Conservation (phyloP, 192 early-diverging fungal genomes). For the Coemansia aciculifera region DNA sequence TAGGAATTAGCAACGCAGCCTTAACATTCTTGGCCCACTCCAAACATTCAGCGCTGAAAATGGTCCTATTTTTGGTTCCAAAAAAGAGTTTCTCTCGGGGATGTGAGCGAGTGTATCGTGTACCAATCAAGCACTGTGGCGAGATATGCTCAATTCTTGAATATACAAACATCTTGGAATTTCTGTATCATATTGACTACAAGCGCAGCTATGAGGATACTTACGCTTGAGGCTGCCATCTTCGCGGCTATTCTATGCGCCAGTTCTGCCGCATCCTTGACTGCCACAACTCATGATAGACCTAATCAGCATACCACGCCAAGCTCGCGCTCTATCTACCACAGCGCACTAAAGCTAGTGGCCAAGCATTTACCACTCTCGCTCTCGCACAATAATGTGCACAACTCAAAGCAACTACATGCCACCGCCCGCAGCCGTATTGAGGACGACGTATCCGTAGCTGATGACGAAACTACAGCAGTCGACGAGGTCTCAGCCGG, state of each 20-base stretch:
- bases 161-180: not conserved
- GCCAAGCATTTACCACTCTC: not conserved
- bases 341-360: not conserved
- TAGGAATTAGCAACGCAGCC: not conserved
- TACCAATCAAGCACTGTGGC: not conserved
- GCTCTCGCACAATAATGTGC: not conserved
- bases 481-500: conserved; percentile 21
- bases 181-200: not conserved
- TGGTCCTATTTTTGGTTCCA: not conserved
- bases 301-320: not conserved
- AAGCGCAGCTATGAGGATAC: not conserved
- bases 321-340: not conserved
- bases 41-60: not conserved
- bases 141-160: not conserved
- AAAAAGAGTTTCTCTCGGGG: not conserved
- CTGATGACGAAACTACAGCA: conserved; percentile 8
- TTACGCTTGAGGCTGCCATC: conserved; percentile 4
- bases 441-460: not conserved
- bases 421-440: conserved; percentile 15
- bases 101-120: not conserved
- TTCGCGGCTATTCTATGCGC: conserved; percentile 7
- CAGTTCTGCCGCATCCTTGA: not conserved
- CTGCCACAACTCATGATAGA: not conserved
- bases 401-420: conserved; percentile 38
- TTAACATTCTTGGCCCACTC: not conserved